A percentile compares a stretch with the other conserved stretches of the same genome.
These are phyloP conservation scores for Grosmannia penicillata DNA, from an alignment of 2,329 filamentous ascomycete species.

Conservation along the genomic window DNA sequence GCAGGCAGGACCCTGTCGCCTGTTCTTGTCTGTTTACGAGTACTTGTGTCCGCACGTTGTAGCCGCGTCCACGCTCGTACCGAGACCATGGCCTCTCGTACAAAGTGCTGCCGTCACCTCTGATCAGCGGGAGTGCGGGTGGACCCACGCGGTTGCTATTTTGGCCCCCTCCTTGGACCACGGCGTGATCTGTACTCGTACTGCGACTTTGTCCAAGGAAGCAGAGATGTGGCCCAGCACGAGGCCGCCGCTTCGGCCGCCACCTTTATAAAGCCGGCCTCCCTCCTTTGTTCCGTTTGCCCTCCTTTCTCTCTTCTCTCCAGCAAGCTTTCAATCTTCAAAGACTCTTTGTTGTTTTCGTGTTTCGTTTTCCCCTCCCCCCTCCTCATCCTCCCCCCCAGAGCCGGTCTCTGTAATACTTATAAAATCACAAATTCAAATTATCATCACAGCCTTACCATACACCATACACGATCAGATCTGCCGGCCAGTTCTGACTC, in stretches of 20 bases:
- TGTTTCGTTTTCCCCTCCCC: conserved; percentile 21
- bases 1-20: too few species aligned
- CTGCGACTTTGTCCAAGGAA: too few species aligned
- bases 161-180: conserved; percentile 1
- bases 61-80: too few species aligned
- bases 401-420: conserved; percentile 21
- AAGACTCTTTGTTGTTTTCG: conserved; percentile 37
- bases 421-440: conserved; percentile 15
- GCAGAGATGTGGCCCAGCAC: too few species aligned
- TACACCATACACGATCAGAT: conserved; percentile 3
- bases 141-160: conserved; percentile 9
- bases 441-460: conserved; percentile 5
- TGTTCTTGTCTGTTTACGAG: too few species aligned
- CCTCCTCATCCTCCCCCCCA: conserved; percentile 12
- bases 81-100: too few species aligned
- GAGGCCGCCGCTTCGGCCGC: too few species aligned
- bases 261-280: conserved; percentile 25
- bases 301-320: conserved; percentile 29
- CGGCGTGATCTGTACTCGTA: too few species aligned
- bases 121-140: conserved; percentile 5
- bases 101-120: neutral
- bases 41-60: too few species aligned
- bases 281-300: conserved; percentile 22
- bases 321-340: conserved; percentile 49
- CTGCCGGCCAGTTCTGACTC: conserved; percentile 10